These are phyloP conservation scores for Tylopilus felleus DNA, from an alignment of 768 basidiomycete species.

Conservation along the genomic window DNA sequence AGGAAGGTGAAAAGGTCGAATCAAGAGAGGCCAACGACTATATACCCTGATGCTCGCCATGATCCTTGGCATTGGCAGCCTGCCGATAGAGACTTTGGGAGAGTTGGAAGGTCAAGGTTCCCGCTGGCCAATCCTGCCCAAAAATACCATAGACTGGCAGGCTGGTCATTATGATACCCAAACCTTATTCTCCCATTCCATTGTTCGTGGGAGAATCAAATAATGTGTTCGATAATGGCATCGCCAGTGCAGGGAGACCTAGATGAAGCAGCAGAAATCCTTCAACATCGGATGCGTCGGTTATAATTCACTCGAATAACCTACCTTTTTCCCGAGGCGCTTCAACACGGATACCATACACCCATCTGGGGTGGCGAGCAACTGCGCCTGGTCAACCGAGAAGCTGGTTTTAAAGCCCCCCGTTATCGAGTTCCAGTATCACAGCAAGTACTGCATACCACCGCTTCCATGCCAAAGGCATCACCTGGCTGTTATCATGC, in stretches of 20 bases:
- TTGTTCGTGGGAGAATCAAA: conserved; percentile 10
- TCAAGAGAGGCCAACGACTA: background rate
- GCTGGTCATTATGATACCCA: background rate
- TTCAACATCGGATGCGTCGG: background rate
- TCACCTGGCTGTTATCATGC: background rate
- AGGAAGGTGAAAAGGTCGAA: background rate
- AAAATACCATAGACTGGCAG: background rate
- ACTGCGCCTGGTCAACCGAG: background rate
- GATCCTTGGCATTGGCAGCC: conserved; percentile 10
- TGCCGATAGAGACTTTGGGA: background rate
- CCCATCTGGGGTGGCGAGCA: background rate
- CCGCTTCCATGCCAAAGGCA: conserved; percentile 2
- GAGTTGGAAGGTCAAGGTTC: background rate
- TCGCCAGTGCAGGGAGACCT: background rate
- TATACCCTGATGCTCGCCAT: background rate
- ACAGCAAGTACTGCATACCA: conserved; percentile 21
- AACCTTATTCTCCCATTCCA: background rate
- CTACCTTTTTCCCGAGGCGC: background rate
- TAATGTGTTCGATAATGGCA: background rate
- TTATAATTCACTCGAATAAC: background rate
- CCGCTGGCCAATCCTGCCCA: background rate
- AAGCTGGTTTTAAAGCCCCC: background rate
- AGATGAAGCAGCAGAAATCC: background rate
- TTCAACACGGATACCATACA: background rate
- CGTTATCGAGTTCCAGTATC: background rate